A percentile compares a stretch with the other conserved stretches of the same genome.
These are phyloP conservation scores for Chlamydomonas eustigma DNA, from an alignment of 139 green algal species.

Conservation along the genomic window DNA sequence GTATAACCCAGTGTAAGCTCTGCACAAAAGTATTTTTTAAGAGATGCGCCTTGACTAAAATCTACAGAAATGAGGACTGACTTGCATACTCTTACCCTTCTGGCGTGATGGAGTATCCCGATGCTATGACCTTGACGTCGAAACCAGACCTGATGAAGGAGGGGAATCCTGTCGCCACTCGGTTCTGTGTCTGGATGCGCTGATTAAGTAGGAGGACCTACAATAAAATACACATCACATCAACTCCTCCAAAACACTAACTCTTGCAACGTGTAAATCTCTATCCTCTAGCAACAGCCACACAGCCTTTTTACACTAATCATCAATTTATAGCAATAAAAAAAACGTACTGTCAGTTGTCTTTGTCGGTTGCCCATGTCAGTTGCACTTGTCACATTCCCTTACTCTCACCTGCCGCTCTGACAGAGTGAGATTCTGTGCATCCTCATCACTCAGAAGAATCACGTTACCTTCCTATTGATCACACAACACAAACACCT, in stretches of 20 bases:
- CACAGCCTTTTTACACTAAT: too few species aligned
- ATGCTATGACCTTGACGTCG: slow-evolving; percentile 70
- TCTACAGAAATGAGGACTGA: too few species aligned
- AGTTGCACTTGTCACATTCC: not conserved
- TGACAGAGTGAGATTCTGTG: not conserved
- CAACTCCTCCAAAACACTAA: too few species aligned
- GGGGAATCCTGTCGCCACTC: slow-evolving; percentile 74
- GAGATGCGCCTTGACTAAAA: too few species aligned
- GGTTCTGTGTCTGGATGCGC: slow-evolving; percentile 82
- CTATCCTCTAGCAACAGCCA: too few species aligned
- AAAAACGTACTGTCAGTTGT: not conserved
- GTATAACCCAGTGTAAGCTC: too few species aligned
- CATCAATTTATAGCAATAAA: too few species aligned
- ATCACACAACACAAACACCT: not conserved
- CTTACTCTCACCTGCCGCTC: not conserved
- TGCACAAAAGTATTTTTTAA: too few species aligned
- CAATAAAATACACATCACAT: too few species aligned
- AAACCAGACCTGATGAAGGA: slow-evolving; percentile 86
- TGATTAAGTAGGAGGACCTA: slow-evolving; percentile 77
- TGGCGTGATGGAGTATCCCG: slow-evolving; percentile 30
- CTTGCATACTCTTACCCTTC: slow-evolving; percentile 41
- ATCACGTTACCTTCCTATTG: not conserved
- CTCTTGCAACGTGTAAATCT: too few species aligned
- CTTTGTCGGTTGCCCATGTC: too few species aligned
- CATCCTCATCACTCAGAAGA: slow-evolving; percentile 8